Evolutionary conservation across 208 protist genomes (phyloP), one percentile per base, ranked within the genome.

Genomic region (Angomonas ambiguus): DNA sequence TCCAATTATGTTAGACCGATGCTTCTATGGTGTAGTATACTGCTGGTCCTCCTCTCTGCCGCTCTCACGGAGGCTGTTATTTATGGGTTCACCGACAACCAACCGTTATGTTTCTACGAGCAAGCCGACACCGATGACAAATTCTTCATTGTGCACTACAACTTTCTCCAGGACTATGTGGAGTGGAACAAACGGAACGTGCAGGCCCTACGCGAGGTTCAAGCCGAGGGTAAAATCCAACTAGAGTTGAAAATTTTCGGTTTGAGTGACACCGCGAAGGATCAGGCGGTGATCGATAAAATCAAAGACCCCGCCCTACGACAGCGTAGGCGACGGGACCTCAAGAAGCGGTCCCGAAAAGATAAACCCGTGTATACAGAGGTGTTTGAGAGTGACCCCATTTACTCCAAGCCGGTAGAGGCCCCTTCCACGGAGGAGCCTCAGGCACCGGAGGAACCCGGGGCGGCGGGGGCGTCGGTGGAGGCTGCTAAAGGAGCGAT

Each of bases 51-150:
- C 13, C 35, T 41, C 13, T 53, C 45, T n/a, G 38, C 38, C 45
- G 18, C 45, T 24, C 45, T 24, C 45, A 24, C 20, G 16, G 45
- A 53, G 45, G 45, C 45, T 24, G 10, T 27, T 20, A 53, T 53
- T 20, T 53, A 53, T 20, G 45, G 45, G 18, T 53, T 53, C 45
- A 53, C 3, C 8, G 45, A 53, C 45, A 53, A 53, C 16, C 45
- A 53, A 20, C 45, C 45, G 4, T n/a, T 53, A 3, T 53, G 45
- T 24, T 53, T 53, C 45, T 53, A 53, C 45, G 45, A 53, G 16
- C 45, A 27, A 20, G 20, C 45, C 16, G 45, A 53, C 45, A n/a
- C 45, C 8, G 45, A 53, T 22, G 45, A 53, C 20, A 53, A 13
- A 8, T 24, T 27, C 16, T 53, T 53, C 45, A 13, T 53, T 5